These are phyloP conservation scores for Alternaria sp. DNA, from an alignment of 2,329 filamentous ascomycete species.

Conservation along the genomic window DNA sequence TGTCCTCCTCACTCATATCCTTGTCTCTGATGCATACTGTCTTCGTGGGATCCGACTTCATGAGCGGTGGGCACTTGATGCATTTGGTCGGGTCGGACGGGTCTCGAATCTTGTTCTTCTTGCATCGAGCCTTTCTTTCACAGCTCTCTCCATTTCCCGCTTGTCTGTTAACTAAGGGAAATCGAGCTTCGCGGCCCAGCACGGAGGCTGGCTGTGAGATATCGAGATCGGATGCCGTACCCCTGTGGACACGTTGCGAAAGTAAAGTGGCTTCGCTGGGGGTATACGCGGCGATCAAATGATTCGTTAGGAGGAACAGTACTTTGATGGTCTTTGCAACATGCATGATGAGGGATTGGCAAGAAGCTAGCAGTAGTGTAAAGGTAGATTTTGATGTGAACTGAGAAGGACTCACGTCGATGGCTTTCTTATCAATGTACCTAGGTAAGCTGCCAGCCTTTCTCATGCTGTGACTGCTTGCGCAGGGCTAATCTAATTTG, in stretches of 20 bases:
- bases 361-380: background rate
- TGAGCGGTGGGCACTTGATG: conserved; percentile 12
- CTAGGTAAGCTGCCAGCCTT: background rate
- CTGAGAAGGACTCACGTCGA: background rate
- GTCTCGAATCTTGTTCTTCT: conserved; percentile 12
- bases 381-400: background rate
- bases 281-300: conserved; percentile 3
- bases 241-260: background rate
- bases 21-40: conserved; percentile 11
- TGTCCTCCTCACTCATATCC: conserved; percentile 9
- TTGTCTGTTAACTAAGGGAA: background rate
- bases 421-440: background rate
- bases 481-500: background rate
- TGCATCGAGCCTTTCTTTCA: conserved; percentile 10
- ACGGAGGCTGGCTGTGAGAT: background rate
- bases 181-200: background rate
- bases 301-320: conserved; percentile 6
- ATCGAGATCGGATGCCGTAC: background rate
- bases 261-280: background rate
- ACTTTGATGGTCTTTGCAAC: background rate
- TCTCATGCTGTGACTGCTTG: background rate
- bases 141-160: conserved; percentile 1
- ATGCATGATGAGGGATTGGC: conserved; percentile 8
- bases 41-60: conserved; percentile 8
- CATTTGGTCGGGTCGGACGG: conserved; percentile 9